These are phyloP conservation scores for Geosmithia flava DNA, from an alignment of 2,329 filamentous ascomycete species.

Conservation along the genomic window DNA sequence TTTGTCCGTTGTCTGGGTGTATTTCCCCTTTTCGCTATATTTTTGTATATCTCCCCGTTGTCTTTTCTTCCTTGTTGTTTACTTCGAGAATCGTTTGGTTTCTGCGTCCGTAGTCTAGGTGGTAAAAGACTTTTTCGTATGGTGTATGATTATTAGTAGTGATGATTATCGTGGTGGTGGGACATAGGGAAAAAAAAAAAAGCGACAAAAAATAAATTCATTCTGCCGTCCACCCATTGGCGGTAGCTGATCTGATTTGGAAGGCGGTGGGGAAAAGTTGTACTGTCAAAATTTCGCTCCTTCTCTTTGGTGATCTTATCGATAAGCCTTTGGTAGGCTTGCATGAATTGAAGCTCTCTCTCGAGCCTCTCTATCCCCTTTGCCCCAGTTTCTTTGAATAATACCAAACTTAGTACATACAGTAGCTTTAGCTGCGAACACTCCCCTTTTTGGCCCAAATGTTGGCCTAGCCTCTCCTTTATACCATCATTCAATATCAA, in stretches of 20 bases:
- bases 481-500: neutral
- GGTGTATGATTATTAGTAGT: neutral
- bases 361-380: neutral
- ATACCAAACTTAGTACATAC: too few relatives aligned
- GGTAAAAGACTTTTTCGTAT: neutral
- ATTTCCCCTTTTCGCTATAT: neutral
- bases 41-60: neutral
- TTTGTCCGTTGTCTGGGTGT: conserved; percentile 6
- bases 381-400: neutral
- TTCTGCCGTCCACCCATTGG: conserved; percentile 17
- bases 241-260: conserved; percentile 1
- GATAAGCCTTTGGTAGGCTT: conserved; percentile 10
- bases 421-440: neutral
- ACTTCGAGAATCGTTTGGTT: neutral
- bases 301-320: conserved; percentile 13
- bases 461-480: neutral
- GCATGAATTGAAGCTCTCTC: neutral
- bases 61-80: neutral
- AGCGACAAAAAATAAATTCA: conserved; percentile 18
- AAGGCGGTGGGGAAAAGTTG: conserved; percentile 15
- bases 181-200: conserved; percentile 1
- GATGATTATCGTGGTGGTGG: neutral
- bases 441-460: neutral
- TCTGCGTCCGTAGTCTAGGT: neutral
- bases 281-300: conserved; percentile 3